Conservation (phyloP, 2,329 filamentous ascomycete species). For the Xylaria sp. region DNA sequence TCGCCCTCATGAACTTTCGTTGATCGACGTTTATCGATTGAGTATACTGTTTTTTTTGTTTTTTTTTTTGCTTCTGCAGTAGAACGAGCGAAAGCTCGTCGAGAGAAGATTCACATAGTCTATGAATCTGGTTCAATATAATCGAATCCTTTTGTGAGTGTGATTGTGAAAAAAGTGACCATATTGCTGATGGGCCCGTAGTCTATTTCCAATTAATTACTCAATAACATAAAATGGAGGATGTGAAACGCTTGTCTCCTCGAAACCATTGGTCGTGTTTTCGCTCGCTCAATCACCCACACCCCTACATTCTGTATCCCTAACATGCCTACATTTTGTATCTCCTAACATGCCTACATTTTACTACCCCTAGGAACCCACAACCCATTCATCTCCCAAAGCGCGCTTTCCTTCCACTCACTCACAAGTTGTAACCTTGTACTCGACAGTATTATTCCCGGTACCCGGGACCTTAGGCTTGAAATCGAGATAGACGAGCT, state of each 20-base stretch:
- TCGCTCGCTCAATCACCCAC: not conserved
- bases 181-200: not conserved
- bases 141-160: not conserved
- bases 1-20: not conserved
- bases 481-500: slow-evolving; percentile 58
- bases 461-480: slow-evolving; percentile 57
- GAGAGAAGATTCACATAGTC: not conserved
- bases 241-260: not conserved
- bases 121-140: not conserved
- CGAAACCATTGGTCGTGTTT: not conserved
- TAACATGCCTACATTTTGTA: too few relatives aligned
- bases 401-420: not conserved
- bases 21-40: not conserved
- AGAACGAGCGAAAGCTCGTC: not conserved
- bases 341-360: too few relatives aligned
- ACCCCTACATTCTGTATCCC: too few relatives aligned
- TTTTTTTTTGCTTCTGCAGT: too few relatives aligned
- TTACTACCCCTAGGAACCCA: too few relatives aligned
- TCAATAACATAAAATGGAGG: not conserved
- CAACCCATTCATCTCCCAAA: not conserved
- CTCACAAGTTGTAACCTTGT: slow-evolving; percentile 53
- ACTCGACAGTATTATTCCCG: slow-evolving; percentile 57
- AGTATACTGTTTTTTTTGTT: not conserved
- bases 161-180: not conserved
- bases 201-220: not conserved